Conservation (phyloP, 1,284 basidiomycete species). For the Melampsora larici-populina region DNA sequence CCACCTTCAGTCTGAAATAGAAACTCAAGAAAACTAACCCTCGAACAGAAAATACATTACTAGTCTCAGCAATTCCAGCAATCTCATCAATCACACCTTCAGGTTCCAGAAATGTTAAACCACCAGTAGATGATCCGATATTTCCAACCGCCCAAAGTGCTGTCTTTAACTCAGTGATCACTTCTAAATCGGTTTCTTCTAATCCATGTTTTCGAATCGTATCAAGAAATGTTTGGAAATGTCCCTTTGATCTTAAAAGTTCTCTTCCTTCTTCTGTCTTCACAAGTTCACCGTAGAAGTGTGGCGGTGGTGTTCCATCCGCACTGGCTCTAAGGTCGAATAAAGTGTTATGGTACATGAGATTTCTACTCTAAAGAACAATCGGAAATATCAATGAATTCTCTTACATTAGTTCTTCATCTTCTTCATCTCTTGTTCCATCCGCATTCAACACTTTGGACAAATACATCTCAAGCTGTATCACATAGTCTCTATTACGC, state of each 20-base stretch:
- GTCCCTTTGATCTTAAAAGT: slow-evolving; percentile 80
- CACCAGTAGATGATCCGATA: slow-evolving; percentile 82
- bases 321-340: slow-evolving; percentile 55
- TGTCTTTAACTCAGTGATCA: slow-evolving; percentile 86
- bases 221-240: slow-evolving; percentile 85
- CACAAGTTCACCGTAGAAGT: slow-evolving; percentile 96
- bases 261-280: slow-evolving; percentile 92
- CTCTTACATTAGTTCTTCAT: slow-evolving; percentile 57
- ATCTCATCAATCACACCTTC: slow-evolving; percentile 87
- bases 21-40: slow-evolving; percentile 64
- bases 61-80: slow-evolving; percentile 84
- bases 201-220: slow-evolving; percentile 82
- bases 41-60: slow-evolving; percentile 81
- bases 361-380: not conserved
- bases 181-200: slow-evolving; percentile 74
- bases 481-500: slow-evolving; percentile 78
- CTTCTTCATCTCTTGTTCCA: slow-evolving; percentile 60
- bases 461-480: slow-evolving; percentile 80
- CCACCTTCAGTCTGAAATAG: not conserved
- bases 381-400: slow-evolving; percentile 2
- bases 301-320: slow-evolving; percentile 82
- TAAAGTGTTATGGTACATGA: slow-evolving; percentile 7
- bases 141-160: slow-evolving; percentile 96
- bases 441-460: slow-evolving; percentile 68
- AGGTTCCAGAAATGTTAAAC: slow-evolving; percentile 88